These are phyloP conservation scores for Madurella mycetomatis DNA, from an alignment of 2,329 filamentous ascomycete genomes.

Conservation along the genomic window DNA sequence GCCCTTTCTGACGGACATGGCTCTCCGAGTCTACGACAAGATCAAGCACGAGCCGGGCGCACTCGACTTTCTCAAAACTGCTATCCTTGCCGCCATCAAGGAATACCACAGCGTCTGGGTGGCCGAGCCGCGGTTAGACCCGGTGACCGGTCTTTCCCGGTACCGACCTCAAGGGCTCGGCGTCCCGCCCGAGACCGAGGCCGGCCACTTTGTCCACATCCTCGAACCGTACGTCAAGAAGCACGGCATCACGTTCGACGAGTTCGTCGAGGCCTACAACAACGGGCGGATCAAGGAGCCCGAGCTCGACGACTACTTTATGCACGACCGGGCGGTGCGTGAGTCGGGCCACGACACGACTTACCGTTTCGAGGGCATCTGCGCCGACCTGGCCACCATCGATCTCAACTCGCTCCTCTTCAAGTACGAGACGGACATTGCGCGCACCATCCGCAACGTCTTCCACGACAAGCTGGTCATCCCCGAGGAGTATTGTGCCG, in stretches of 20 bases:
- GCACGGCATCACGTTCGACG: conserved; percentile 71
- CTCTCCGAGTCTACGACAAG: conserved; percentile 84
- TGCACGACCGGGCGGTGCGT: conserved; percentile 91
- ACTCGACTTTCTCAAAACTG: conserved; percentile 71
- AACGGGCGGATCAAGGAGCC: conserved; percentile 70
- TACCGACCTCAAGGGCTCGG: conserved; percentile 81
- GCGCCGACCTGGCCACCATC: conserved; percentile 84
- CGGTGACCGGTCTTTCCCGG: conserved; percentile 71
- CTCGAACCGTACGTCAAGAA: conserved; percentile 79
- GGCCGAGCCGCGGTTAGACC: conserved; percentile 70
- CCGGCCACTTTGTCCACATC: conserved; percentile 79
- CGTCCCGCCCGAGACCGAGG: conserved; percentile 88
- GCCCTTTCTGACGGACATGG: conserved; percentile 96
- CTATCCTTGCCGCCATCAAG: conserved; percentile 90
- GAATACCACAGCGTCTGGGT: conserved; percentile 92
- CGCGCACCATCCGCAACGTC: conserved; percentile 73
- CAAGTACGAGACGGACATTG: conserved; percentile 96
- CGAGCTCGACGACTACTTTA: conserved; percentile 89
- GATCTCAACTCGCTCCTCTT: conserved; percentile 93
- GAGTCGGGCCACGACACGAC: conserved; percentile 97
- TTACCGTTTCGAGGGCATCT: conserved; percentile 84
- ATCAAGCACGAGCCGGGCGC: conserved; percentile 83
- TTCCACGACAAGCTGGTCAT: conserved; percentile 82
- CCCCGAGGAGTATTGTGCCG: conserved; percentile 74
- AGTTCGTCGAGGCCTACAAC: conserved; percentile 91